Percentiles rank a stretch among this genome's conserved stretches.
Conservation (phyloP, 2,329 filamentous ascomycete genomes). For the Calonectria henricotiae region DNA sequence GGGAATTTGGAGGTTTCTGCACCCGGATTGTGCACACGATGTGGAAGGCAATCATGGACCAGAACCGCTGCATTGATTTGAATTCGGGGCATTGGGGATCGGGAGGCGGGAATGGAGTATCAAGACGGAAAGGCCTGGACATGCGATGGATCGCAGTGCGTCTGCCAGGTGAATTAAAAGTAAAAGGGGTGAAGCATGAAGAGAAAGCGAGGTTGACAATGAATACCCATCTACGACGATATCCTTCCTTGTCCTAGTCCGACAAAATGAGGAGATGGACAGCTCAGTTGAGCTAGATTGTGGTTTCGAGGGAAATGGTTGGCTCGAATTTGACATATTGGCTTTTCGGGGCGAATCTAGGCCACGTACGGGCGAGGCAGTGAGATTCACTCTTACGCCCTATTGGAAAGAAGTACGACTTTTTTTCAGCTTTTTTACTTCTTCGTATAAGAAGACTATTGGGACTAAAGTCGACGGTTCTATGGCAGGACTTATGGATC, state of each 20-base stretch:
- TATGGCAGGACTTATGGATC: slow-evolving; percentile 16
- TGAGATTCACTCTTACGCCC: slow-evolving; percentile 35
- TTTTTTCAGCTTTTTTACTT: slow-evolving; percentile 25
- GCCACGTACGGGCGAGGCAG: slow-evolving; percentile 37
- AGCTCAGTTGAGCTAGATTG: slow-evolving; percentile 31
- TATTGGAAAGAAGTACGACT: slow-evolving; percentile 46
- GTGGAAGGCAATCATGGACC: slow-evolving; percentile 36
- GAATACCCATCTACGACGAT: slow-evolving; percentile 40
- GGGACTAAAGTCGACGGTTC: slow-evolving; percentile 7
- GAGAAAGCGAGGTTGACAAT: slow-evolving; percentile 26
- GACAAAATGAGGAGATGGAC: slow-evolving; percentile 33
- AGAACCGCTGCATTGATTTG: slow-evolving; percentile 36
- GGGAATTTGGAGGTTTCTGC: slow-evolving; percentile 39
- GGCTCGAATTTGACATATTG: slow-evolving; percentile 42
- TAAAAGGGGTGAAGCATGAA: slow-evolving; percentile 26
- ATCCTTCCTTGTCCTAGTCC: slow-evolving; percentile 42
- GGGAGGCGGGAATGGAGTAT: slow-evolving; percentile 28
- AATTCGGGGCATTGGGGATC: slow-evolving; percentile 32
- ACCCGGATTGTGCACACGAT: slow-evolving; percentile 36
- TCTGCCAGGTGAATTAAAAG: slow-evolving; percentile 27
- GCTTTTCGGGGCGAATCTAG: slow-evolving; percentile 43
- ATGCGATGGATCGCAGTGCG: slow-evolving; percentile 29
- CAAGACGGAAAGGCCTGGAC: slow-evolving; percentile 27
- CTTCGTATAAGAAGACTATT: slow-evolving; percentile 27
- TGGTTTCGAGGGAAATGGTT: slow-evolving; percentile 29